These are phyloP conservation scores for Fusarium domesticum DNA, from an alignment of 2,329 filamentous ascomycete species.

Conservation along the genomic window DNA sequence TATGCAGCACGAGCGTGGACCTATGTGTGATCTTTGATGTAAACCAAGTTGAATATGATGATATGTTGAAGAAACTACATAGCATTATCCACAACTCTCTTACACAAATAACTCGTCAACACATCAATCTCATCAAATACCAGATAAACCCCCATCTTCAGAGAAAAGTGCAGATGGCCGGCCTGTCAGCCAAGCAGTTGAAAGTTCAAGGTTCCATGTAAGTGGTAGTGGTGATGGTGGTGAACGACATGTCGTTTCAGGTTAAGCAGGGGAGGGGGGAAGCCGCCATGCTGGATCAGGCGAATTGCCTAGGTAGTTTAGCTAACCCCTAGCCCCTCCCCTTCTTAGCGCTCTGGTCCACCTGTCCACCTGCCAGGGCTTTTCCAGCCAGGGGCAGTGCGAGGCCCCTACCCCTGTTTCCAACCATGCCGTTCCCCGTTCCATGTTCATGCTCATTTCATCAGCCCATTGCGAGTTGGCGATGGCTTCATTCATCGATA, in stretches of 20 bases:
- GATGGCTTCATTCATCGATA: conserved; percentile 26
- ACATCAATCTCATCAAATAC: too few relatives aligned
- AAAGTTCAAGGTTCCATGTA: neutral
- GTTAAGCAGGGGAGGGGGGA: conserved; percentile 19
- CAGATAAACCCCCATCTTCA: too few relatives aligned
- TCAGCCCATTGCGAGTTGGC: conserved; percentile 25
- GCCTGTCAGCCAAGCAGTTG: neutral
- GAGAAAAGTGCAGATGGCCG: neutral
- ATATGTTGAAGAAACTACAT: conserved; percentile 13
- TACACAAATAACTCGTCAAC: too few relatives aligned
- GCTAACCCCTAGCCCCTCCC: too few relatives aligned
- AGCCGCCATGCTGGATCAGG: conserved; percentile 1
- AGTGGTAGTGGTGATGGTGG: conserved; percentile 13
- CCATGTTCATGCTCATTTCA: too few relatives aligned
- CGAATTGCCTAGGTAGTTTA: too few relatives aligned
- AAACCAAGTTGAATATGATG: conserved; percentile 7
- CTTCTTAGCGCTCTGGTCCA: neutral
- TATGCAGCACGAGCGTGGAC: conserved; percentile 3
- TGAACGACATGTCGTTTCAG: conserved; percentile 25
- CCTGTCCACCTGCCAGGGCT: conserved; percentile 1
- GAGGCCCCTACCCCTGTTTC: conserved; percentile 18
- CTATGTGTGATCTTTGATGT: conserved; percentile 7
- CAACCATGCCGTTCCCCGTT: too few relatives aligned
- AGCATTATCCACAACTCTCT: too few relatives aligned
- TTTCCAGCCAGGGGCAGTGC: conserved; percentile 17